Base-by-base conservation (phyloP, 805 yeast genomes). In the Candida suzukii region DNA sequence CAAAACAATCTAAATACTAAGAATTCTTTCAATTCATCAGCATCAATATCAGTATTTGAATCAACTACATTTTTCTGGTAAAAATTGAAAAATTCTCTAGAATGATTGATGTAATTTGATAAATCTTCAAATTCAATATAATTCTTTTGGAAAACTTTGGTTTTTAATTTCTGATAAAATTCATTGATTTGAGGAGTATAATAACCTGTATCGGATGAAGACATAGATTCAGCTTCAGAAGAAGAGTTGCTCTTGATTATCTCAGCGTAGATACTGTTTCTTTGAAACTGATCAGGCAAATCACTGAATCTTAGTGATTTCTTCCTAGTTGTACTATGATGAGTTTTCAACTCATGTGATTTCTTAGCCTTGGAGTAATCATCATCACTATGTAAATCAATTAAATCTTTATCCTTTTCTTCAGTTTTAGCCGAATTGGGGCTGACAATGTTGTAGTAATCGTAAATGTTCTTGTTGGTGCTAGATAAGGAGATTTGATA, bases 1-100 rank as follows among this genome's bases (percentile, higher is more conserved):
- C 60, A 36, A 45, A 58, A 50, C 20, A 60, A 38, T 33, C 64
- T 45, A 1, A 44, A 42, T 28, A 54, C 16, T n/a, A 54, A 44
- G n/a, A n/a, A n/a, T n/a, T n/a, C n/a, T n/a, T n/a, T n/a, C n/a
- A n/a, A n/a, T n/a, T n/a, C n/a, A n/a, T n/a, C n/a, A n/a, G n/a
- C n/a, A n/a, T n/a, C n/a, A n/a, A n/a, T n/a, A n/a, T n/a, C n/a
- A n/a, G n/a, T n/a, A n/a, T n/a, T n/a, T n/a, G n/a, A n/a, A n/a
- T n/a, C n/a, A n/a, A n/a, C n/a, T n/a, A n/a, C n/a, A n/a, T n/a
- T n/a, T n/a, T n/a, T n/a, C n/a, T n/a, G n/a, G n/a, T n/a, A n/a
- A n/a, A 26, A n/a, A 8, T 13, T 12, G 14, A n/a, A 8, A 13
- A 21, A 13, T 21, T 33, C 41, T 10, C 8, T 6, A 1, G 41